A percentile compares a stretch with the other conserved stretches of the same genome.
Evolutionary conservation across 1,139 yeast genomes (phyloP).

Genomic region (Saccharomyces hybrid): DNA sequence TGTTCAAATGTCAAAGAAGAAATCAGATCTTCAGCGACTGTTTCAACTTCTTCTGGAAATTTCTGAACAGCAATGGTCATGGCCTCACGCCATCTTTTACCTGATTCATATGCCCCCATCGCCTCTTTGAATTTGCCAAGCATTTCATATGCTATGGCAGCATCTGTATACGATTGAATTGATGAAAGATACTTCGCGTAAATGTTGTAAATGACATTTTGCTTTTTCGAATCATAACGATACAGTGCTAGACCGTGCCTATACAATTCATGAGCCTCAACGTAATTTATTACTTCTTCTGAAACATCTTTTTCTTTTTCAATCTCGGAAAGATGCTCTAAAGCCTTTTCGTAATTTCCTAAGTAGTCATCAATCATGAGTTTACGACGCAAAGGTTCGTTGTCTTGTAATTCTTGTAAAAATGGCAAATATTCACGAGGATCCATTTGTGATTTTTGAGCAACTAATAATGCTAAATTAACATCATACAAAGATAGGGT

Average conservation of each 20-base stretch:
- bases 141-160: constrained; percentile 73
- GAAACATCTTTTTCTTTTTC: constrained; percentile 37
- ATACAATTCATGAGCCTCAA: constrained; percentile 67
- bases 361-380: constrained; percentile 77
- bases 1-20: constrained; percentile 59
- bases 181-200: constrained; percentile 59
- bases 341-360: constrained; percentile 59
- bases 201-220: constrained; percentile 45
- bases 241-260: constrained; percentile 58
- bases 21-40: constrained; percentile 53
- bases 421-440: constrained; percentile 96
- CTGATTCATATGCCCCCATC: constrained; percentile 57
- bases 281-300: constrained; percentile 61
- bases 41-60: constrained; percentile 35
- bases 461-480: constrained; percentile 69
- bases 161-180: constrained; percentile 53
- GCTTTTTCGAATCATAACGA: constrained; percentile 50
- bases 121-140: constrained; percentile 54
- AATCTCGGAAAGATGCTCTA: constrained; percentile 54
- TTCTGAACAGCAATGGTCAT: constrained; percentile 47
- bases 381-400: constrained; percentile 56
- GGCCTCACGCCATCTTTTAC: constrained; percentile 83
- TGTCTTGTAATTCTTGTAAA: constrained; percentile 67
- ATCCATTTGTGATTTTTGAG: constrained; percentile 95
- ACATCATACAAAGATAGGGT: constrained; percentile 82